Base-by-base conservation (phyloP, 2,329 filamentous ascomycete genomes). In the Alternaria arbusti region DNA sequence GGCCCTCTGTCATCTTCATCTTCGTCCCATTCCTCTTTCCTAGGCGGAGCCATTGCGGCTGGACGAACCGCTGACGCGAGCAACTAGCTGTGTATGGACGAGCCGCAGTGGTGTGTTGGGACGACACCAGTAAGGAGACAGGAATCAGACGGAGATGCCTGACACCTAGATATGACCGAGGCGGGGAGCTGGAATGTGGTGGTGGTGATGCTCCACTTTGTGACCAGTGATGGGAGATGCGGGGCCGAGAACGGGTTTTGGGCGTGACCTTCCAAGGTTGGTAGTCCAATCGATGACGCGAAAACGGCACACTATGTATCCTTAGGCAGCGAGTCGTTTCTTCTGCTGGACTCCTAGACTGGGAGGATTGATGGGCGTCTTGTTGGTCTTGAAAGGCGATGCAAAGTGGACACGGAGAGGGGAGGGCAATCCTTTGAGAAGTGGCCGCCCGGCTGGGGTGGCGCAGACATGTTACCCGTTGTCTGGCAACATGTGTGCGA, bases 161-260 rank as follows among this genome's bases (percentile, higher is more conserved):
- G 69, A 63, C 67, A 57, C 55, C 46, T 55, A 63, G 50, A 46
- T 61, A 57, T 63, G 61, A 43, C 54, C 59, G 57, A 61, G 51
- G 49, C 17, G 56, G 46, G 36, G 67, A 50, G 64, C 61, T 64
- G 62, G 55, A 55, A 43, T 64, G 59, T 61, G 58, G 59, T 65
- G 70, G 59, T 65, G 70, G 59, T 70, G 69, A 70, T 72, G 56
- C 40, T 68, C 61, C 57, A 66, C 61, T 54, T 58, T 59, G 51
- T 66, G 64, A 62, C 63, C 63, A 65, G 63, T 71, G 61, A 61
- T 32, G 66, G 67, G 69, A 69, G 66, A 66, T 70, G 74, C 70
- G 74, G 74, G 74, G 74, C 74, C 74, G 74, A 66, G 62, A 40
- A 69, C 70, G 70, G 68, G 70, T 54, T 66, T 70, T 44, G 55